A percentile compares a stretch with the other conserved stretches of the same genome.
Evolutionary conservation across 192 early-diverging fungal species (phyloP).

Genomic region (Coemansia sp.): DNA sequence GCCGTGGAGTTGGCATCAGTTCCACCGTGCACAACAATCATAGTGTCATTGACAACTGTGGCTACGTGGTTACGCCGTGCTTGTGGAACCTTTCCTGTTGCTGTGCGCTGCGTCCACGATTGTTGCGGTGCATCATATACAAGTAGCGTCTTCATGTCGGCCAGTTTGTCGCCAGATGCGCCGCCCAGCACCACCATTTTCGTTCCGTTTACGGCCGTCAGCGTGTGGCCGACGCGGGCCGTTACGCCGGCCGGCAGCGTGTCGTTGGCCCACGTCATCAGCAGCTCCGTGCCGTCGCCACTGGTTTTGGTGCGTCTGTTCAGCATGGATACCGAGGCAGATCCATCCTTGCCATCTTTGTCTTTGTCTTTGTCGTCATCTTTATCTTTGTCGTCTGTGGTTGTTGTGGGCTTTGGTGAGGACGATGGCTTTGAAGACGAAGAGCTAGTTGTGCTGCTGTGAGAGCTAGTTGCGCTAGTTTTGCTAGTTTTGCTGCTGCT

Average conservation of each 20-base stretch:
- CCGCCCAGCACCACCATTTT: conserved; percentile 53
- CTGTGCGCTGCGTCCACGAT: conserved; percentile 28
- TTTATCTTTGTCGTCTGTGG: not conserved
- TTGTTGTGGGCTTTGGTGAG: not conserved
- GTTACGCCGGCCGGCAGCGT: conserved; percentile 34
- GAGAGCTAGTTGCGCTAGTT: not conserved
- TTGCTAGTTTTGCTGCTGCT: not conserved
- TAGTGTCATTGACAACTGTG: conserved; percentile 30
- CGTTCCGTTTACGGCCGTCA: conserved; percentile 24
- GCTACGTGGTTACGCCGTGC: conserved; percentile 41
- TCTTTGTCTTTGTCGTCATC: not conserved
- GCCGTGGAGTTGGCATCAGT: conserved; percentile 24
- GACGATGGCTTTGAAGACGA: conserved; percentile 2
- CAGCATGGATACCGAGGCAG: not conserved
- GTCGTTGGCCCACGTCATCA: conserved; percentile 45
- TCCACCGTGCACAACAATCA: conserved; percentile 51
- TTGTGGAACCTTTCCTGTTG: conserved; percentile 24
- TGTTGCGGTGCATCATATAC: conserved; percentile 30
- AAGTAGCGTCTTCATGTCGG: conserved; percentile 27
- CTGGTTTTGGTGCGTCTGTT: not conserved
- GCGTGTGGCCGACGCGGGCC: conserved; percentile 42
- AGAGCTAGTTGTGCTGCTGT: not conserved
- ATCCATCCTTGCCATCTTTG: not conserved
- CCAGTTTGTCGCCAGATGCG: conserved; percentile 13
- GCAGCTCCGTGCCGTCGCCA: not conserved